Conservation (phyloP, 352 stramenopile genomes). For the Pythium chondricola region DNA sequence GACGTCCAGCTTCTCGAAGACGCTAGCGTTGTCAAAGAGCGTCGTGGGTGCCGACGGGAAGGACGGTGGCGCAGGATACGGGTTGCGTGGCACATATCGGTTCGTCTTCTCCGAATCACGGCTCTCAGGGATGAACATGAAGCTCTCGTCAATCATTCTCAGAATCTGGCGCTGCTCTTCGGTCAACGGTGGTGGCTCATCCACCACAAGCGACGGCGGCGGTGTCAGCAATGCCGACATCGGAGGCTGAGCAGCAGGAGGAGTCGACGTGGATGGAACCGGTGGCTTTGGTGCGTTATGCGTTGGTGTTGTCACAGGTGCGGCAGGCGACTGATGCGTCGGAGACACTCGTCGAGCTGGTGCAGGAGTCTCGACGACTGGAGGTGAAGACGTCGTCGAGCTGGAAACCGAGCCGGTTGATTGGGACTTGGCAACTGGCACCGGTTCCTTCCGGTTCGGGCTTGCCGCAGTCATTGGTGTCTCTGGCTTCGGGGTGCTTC, state of each 20-base stretch:
- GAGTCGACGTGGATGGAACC: conserved; percentile 15
- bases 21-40: conserved; percentile 90
- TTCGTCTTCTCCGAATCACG: conserved; percentile 88
- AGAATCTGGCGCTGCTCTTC: conserved; percentile 79
- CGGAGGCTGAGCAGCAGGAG: conserved; percentile 13
- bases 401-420: conserved; percentile 16
- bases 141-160: conserved; percentile 83
- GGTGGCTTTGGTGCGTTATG: conserved; percentile 19
- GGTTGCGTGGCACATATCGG: conserved; percentile 93
- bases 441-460: conserved; percentile 28
- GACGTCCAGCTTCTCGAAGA: conserved; percentile 97
- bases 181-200: conserved; percentile 47
- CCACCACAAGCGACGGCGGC: conserved; percentile 18
- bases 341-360: conserved; percentile 13
- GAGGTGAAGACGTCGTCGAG: conserved; percentile 16
- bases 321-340: conserved; percentile 13
- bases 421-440: conserved; percentile 13
- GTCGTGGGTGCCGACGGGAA: conserved; percentile 87
- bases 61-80: conserved; percentile 88
- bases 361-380: conserved; percentile 11
- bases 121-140: conserved; percentile 87
- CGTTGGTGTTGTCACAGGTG: conserved; percentile 13
- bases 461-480: conserved; percentile 20
- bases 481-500: conserved; percentile 44
- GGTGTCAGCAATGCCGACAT: conserved; percentile 13